Evolutionary conservation across 495 filamentous ascomycete species (phyloP).

Genomic region (Penicillium odoratum): DNA sequence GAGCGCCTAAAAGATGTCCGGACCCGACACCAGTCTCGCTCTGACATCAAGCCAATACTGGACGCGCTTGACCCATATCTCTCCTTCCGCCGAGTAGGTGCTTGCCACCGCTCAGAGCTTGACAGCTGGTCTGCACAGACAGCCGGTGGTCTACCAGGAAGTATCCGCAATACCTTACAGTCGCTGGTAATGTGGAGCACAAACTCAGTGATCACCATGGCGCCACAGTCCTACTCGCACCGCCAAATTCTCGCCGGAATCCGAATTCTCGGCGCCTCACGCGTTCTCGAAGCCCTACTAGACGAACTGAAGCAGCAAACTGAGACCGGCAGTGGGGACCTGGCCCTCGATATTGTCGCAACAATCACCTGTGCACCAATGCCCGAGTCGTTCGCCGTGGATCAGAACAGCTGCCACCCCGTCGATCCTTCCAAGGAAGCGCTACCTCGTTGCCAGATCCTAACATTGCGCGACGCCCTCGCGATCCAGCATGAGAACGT

Average conservation of each 20-base stretch:
- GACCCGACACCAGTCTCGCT: slow-evolving; percentile 62
- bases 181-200: slow-evolving; percentile 72
- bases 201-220: slow-evolving; percentile 59
- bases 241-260: slow-evolving; percentile 66
- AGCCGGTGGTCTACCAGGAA: slow-evolving; percentile 60
- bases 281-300: slow-evolving; percentile 60
- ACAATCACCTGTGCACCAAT: slow-evolving; percentile 74
- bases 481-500: slow-evolving; percentile 62
- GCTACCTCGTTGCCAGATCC: slow-evolving; percentile 40
- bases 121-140: slow-evolving; percentile 69
- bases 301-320: slow-evolving; percentile 67
- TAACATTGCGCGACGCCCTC: slow-evolving; percentile 71
- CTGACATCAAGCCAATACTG: slow-evolving; percentile 71
- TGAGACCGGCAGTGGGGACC: slow-evolving; percentile 53
- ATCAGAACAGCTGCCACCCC: slow-evolving; percentile 43
- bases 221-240: slow-evolving; percentile 77
- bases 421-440: slow-evolving; percentile 41
- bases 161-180: slow-evolving; percentile 65
- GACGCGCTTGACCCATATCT: slow-evolving; percentile 68
- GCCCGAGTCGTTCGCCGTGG: slow-evolving; percentile 46
- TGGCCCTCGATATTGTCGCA: slow-evolving; percentile 72
- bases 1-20: slow-evolving; percentile 72
- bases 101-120: slow-evolving; percentile 68
- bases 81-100: slow-evolving; percentile 63
- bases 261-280: slow-evolving; percentile 67